Percentiles rank a stretch among this genome's conserved stretches.
These are phyloP conservation scores for Leccinum imitatum DNA, from an alignment of 768 basidiomycete species.

Conservation along the genomic window DNA sequence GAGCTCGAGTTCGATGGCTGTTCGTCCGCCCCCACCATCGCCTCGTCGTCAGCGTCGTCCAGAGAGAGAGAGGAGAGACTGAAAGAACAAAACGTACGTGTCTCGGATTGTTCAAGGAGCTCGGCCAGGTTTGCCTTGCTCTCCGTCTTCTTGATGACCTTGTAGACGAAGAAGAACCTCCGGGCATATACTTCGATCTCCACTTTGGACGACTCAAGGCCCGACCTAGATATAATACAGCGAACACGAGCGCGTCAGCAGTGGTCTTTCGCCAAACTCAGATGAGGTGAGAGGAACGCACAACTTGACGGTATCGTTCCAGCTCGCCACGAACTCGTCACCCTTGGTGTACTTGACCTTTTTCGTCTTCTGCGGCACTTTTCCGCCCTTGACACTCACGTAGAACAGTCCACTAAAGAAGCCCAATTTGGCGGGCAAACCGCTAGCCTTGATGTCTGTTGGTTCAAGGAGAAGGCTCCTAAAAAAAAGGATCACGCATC, in stretches of 20 bases:
- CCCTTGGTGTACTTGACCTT: conserved; percentile 23
- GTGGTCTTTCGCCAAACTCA: neutral
- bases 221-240: conserved; percentile 19
- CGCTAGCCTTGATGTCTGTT: conserved; percentile 36
- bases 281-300: conserved; percentile 10
- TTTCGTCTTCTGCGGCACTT: conserved; percentile 30
- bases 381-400: conserved; percentile 28
- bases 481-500: no score
- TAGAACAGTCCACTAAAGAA: conserved; percentile 31
- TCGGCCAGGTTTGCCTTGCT: conserved; percentile 33
- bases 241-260: neutral
- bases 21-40: neutral
- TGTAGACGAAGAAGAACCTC: conserved; percentile 33
- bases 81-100: conserved; percentile 21
- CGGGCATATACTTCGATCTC: conserved; percentile 35
- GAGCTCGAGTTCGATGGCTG: conserved; percentile 32
- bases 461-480: neutral
- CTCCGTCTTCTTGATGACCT: conserved; percentile 35
- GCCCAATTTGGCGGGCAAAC: conserved; percentile 33
- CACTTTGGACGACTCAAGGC: conserved; percentile 32
- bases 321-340: conserved; percentile 31
- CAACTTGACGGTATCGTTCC: conserved; percentile 29
- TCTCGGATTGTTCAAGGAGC: conserved; percentile 31
- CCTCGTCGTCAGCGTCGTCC: neutral
- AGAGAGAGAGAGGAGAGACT: neutral